Conservation (phyloP, 345 rosid genomes). For the Bruguiera parviflora region DNA sequence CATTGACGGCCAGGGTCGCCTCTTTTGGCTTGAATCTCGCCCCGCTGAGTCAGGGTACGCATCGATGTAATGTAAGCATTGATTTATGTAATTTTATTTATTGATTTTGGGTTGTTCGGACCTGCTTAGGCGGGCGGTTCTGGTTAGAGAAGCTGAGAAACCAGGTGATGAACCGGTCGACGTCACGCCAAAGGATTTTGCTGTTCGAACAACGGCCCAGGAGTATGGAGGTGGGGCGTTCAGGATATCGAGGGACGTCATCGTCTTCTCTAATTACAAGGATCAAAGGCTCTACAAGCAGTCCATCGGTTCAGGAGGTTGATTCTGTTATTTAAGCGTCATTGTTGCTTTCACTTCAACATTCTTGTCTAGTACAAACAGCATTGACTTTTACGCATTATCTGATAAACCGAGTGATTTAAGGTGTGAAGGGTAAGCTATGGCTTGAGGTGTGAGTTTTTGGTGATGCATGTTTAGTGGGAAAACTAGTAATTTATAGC, state of each 20-base stretch:
- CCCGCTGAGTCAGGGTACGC: slow-evolving; percentile 74
- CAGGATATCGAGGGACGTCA: slow-evolving; percentile 43
- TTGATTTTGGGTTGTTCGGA: not conserved
- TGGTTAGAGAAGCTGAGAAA: slow-evolving; percentile 53
- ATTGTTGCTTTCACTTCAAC: not conserved
- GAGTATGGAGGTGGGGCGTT: slow-evolving; percentile 98
- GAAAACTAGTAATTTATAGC: too few relatives aligned
- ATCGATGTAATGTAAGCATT: not conserved
- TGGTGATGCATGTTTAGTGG: too few relatives aligned
- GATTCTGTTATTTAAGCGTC: not conserved
- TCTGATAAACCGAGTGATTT: too few relatives aligned
- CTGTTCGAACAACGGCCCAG: slow-evolving; percentile 75
- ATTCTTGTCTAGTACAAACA: not conserved
- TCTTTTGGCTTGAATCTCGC: slow-evolving; percentile 83
- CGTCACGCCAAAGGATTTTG: slow-evolving; percentile 76
- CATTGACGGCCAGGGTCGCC: slow-evolving; percentile 63
- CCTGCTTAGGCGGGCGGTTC: slow-evolving; percentile 56
- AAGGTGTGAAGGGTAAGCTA: too few relatives aligned
- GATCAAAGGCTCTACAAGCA: slow-evolving; percentile 87
- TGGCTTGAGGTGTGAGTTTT: too few relatives aligned
- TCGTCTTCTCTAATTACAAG: slow-evolving; percentile 78
- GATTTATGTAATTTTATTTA: not conserved
- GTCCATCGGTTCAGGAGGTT: slow-evolving; percentile 41
- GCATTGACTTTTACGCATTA: too few relatives aligned
- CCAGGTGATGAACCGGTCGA: slow-evolving; percentile 56